Percentiles rank a stretch among this genome's conserved stretches.
Conservation (phyloP, 2,329 filamentous ascomycete genomes). For the Fusarium penzigii region DNA sequence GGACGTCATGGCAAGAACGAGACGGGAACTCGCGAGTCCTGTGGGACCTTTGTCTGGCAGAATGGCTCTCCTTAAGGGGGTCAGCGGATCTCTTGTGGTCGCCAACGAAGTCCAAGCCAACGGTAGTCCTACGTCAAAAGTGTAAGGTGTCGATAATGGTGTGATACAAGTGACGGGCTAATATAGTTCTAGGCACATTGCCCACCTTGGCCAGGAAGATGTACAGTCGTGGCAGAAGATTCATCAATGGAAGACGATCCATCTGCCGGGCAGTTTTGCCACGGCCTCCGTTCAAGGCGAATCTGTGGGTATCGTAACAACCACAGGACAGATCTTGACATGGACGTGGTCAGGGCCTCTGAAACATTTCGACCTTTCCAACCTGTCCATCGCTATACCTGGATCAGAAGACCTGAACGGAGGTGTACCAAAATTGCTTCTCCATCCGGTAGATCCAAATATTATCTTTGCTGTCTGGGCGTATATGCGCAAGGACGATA, state of each 20-base stretch:
- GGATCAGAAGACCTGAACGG: conserved; percentile 3
- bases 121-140: neutral
- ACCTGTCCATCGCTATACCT: conserved; percentile 1
- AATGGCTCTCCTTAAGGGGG: conserved; percentile 14
- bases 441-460: conserved; percentile 21
- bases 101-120: neutral
- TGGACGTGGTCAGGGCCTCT: conserved; percentile 24
- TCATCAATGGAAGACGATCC: conserved; percentile 17
- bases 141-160: neutral
- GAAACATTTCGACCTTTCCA: conserved; percentile 13
- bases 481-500: neutral
- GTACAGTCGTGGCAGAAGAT: too few relatives aligned
- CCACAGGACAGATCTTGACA: conserved; percentile 18
- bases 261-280: conserved; percentile 17
- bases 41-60: conserved; percentile 17
- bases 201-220: conserved; percentile 12
- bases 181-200: conserved; percentile 16
- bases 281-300: conserved; percentile 21
- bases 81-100: conserved; percentile 26
- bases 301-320: conserved; percentile 21
- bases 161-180: neutral
- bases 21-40: conserved; percentile 20
- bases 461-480: conserved; percentile 18
- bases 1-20: conserved; percentile 19
- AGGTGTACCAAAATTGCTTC: conserved; percentile 21